Evolutionary conservation across 1,284 basidiomycete genomes (phyloP), one percentile per base, ranked within the genome.

Genomic region (Peniophora sp.): DNA sequence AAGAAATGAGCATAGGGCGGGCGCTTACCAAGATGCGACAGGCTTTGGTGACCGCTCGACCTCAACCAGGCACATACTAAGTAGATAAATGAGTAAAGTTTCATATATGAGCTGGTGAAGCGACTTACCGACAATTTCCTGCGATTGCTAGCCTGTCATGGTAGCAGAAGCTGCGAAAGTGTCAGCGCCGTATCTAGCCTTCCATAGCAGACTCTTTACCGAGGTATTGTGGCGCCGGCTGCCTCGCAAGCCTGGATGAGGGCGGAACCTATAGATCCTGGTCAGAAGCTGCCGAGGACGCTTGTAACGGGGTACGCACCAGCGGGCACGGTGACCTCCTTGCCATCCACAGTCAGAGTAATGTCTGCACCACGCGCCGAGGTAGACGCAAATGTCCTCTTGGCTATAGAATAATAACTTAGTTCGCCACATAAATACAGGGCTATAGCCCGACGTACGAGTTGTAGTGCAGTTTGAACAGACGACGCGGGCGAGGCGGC

Each of bases 191-290:
- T 45, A 51, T 48, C n/a, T n/a, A n/a, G n/a, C n/a, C n/a, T n/a
- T n/a, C n/a, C n/a, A n/a, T n/a, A n/a, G 50, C 23, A 50, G 45
- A 54, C 32, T 20, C 51, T 27, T 53, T 59, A 88, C 85, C 87
- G 74, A 52, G 89, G 89, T 67, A 92, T 82, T 50, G 78, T 73
- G 39, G 86, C 76, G 47, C 89, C 89, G 51, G 89, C 89, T 54
- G 87, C 88, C 65, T 92, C 89, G 69, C 96, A 98, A 52, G 96
- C 96, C 72, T 98, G 96, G 66, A 98, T 97, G 60, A 99, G 77
- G 22, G 95, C 92, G 58, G 91, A 88, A 48, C 93, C 92, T 91
- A 54, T 32, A 54, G n/a, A 52, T 56, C 59, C 54, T 53, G 47
- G 45, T 27, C 45, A 34, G n/a, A 48, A 23, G 44, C 25, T 24